Conservation (phyloP, 306 rosid genomes). For the Dryas octopetala region DNA sequence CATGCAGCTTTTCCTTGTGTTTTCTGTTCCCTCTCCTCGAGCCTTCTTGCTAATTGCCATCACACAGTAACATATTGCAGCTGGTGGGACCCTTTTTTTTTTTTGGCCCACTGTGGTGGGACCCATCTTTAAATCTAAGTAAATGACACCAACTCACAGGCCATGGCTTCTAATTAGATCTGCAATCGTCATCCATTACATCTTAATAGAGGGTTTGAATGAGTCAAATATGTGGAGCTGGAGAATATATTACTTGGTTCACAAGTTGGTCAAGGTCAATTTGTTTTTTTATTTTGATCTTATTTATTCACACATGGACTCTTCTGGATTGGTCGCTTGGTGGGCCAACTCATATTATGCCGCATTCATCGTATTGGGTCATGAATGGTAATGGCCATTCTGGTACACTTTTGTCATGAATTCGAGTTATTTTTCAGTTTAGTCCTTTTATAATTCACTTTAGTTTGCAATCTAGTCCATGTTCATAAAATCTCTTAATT, state of each 20-base stretch:
- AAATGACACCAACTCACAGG: neutral
- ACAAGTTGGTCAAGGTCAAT: conserved; percentile 17
- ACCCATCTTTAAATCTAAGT: too few species aligned
- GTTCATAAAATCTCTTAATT: too few species aligned
- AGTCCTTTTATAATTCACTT: too few species aligned
- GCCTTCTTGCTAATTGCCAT: neutral
- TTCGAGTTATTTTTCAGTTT: too few species aligned
- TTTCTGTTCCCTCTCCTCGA: neutral
- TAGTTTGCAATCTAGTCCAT: too few species aligned
- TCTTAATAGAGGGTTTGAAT: conserved; percentile 4
- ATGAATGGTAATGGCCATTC: neutral
- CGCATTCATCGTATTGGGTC: conserved; percentile 10
- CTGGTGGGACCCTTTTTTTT: neutral
- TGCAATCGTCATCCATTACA: conserved; percentile 9
- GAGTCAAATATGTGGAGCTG: conserved; percentile 21
- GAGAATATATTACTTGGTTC: neutral
- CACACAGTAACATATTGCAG: neutral
- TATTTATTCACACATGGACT: neutral
- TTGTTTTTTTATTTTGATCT: neutral
- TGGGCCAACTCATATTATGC: neutral
- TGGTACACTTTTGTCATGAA: neutral
- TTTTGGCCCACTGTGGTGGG: too few species aligned
- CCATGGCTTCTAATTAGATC: neutral
- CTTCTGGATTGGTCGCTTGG: neutral
- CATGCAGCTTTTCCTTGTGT: too few species aligned